Base-by-base conservation (phyloP, 768 basidiomycete genomes). In the Termitomyces sp. region DNA sequence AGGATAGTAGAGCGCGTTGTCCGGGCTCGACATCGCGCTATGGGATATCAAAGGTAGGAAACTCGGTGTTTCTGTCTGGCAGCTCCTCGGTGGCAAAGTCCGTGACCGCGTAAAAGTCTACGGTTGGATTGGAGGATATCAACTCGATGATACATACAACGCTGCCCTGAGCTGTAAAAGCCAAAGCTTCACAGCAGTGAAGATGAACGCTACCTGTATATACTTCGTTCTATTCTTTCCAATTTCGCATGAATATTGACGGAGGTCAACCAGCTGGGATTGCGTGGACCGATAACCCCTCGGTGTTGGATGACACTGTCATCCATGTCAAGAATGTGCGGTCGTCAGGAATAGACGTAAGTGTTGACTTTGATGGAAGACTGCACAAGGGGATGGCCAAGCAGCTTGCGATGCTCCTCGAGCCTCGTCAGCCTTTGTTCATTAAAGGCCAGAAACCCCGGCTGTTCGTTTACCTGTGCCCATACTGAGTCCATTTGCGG, bases 31-130 rank as follows among this genome's bases (percentile, higher is more conserved):
- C n/a, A 88, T 89, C 56, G 85, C 85, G 0, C 72, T 89, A 1
- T 79, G 88, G 88, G 88, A 89, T 63, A 85, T 89, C 70, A 88
- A 88, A 61, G 88, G 88, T n/a, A 88, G 87, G 70, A 83, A 81
- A 34, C 76, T 88, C 2, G 85, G 85, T 34, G 86, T 79, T 10
- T 80, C 78, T 0, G 70, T 87, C 1, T 86, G 81, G 78, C 79
- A 86, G 67, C 73, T 90, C 0, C 76, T 88, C 6, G 88, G 86
- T 8, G 88, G 87, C 5, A 83, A 82, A 65, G 83, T 88, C 32
- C 77, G 86, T 48, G 79, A 85, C 62, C 71, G 75, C 30, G 70
- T 83, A 49, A 76, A 75, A 55, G 83, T 84, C 5, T 85, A 84
- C 61, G 79, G 83, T 3, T 88, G 77, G 76, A 72, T 85, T 37